A percentile compares a stretch with the other conserved stretches of the same genome.
Conservation (phyloP, 768 basidiomycete genomes). For the Pholiota molesta region DNA sequence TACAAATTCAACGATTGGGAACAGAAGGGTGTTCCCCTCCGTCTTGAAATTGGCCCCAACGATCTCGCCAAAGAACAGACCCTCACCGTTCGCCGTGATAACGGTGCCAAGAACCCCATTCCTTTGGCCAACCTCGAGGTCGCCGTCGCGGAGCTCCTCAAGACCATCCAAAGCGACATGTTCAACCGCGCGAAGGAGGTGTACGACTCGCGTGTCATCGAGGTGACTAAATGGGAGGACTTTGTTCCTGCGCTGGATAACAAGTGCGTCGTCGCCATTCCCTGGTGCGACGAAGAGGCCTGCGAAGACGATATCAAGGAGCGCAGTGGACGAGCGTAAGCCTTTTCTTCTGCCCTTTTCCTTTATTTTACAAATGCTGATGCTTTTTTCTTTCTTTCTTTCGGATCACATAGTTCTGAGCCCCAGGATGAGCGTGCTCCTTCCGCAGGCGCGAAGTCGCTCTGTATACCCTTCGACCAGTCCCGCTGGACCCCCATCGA, state of each 20-base stretch:
- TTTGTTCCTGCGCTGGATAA: slow-evolving; percentile 89
- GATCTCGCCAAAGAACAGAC: slow-evolving; percentile 86
- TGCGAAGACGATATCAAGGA: slow-evolving; percentile 99
- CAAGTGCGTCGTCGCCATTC: slow-evolving; percentile 86
- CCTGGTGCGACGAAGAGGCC: slow-evolving; percentile 92
- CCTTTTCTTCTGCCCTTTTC: slow-evolving; percentile 22
- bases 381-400: background rate
- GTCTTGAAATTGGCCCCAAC: slow-evolving; percentile 95
- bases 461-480: slow-evolving; percentile 97
- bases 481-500: slow-evolving; percentile 78
- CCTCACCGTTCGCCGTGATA: slow-evolving; percentile 79
- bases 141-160: slow-evolving; percentile 69
- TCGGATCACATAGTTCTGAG: slow-evolving; percentile 58
- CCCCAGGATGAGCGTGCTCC: slow-evolving; percentile 94
- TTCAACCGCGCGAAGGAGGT: slow-evolving; percentile 73
- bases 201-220: slow-evolving; percentile 72
- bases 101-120: slow-evolving; percentile 48
- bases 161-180: slow-evolving; percentile 90
- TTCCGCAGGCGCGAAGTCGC: slow-evolving; percentile 95
- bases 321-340: slow-evolving; percentile 80
- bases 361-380: background rate
- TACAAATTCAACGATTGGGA: slow-evolving; percentile 99
- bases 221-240: slow-evolving; percentile 87
- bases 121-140: slow-evolving; percentile 41
- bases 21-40: slow-evolving; percentile 97